phyloP scores from a whole-genome alignment of 208 protist genomes.

The Acanthamoeba healyi region DNA sequence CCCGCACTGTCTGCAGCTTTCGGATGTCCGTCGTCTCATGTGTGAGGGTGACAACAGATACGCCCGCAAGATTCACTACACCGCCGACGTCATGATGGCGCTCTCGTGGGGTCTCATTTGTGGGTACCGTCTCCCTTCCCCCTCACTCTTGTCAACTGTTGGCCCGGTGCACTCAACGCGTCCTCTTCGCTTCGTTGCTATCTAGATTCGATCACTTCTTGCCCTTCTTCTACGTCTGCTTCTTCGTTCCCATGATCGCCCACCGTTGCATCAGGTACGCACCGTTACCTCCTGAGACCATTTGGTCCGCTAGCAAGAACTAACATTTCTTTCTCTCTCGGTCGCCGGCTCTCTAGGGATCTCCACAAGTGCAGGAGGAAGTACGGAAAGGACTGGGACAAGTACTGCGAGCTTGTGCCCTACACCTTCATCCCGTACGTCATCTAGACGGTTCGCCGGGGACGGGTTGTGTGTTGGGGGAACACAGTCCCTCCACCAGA shows the following conservation, averaged over 20 bases:
- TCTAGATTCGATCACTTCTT: constrained; percentile 88
- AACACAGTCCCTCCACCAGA: no score
- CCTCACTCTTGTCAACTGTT: no score
- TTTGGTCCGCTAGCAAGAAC: no score
- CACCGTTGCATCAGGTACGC: constrained; percentile 94
- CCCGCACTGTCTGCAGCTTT: no score
- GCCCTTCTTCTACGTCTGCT: constrained; percentile 96
- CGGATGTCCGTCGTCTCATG: no score
- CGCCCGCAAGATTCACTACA: constrained; percentile 96
- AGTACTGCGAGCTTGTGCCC: constrained; percentile 94
- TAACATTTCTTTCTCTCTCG: no score
- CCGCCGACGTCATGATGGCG: constrained; percentile 94
- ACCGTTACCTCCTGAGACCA: no score
- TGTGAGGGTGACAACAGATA: constrained; percentile 84
- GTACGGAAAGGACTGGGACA: constrained; percentile 96
- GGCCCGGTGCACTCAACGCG: no score
- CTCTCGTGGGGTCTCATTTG: constrained; percentile 94
- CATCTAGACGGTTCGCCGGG: no score
- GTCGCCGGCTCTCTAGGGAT: no score
- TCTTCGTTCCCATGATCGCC: constrained; percentile 94
- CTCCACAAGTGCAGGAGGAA: constrained; percentile 90
- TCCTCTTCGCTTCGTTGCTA: background rate
- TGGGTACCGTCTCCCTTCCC: constrained; percentile 86
- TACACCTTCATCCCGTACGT: constrained; percentile 97
- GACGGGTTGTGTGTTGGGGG: no score